Conservation (phyloP, 306 rosid species). For the Spatholobus suberectus region DNA sequence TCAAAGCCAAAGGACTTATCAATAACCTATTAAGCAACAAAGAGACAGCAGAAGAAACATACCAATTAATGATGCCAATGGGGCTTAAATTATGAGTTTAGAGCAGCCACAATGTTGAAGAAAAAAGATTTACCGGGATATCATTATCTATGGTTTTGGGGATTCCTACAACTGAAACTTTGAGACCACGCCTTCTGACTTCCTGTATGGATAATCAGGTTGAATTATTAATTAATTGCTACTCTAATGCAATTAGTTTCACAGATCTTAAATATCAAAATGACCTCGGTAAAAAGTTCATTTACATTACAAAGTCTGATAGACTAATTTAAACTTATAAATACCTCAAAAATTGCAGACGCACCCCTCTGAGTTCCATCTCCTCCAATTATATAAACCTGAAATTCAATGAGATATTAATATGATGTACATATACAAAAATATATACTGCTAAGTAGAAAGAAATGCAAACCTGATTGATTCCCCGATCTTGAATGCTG, state of each 20-base stretch:
- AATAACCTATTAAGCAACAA: constrained; percentile 65
- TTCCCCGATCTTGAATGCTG: constrained; percentile 90
- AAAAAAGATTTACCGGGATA: constrained; percentile 66
- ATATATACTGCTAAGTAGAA: neutral
- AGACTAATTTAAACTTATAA: constrained; percentile 3
- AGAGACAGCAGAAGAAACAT: constrained; percentile 3
- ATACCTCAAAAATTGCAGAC: constrained; percentile 89
- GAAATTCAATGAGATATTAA: constrained; percentile 39
- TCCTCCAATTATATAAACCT: constrained; percentile 99
- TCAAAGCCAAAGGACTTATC: constrained; percentile 96
- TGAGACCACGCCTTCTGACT: constrained; percentile 86
- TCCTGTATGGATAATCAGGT: constrained; percentile 65
- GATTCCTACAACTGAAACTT: constrained; percentile 86
- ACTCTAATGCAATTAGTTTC: constrained; percentile 14
- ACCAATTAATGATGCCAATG: constrained; percentile 20
- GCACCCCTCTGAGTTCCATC: constrained; percentile 99
- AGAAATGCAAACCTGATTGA: constrained; percentile 74
- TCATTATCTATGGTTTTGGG: constrained; percentile 98
- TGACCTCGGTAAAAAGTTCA: neutral
- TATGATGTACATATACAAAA: neutral
- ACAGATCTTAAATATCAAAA: neutral
- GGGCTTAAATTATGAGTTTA: constrained; percentile 11
- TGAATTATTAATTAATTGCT: neutral
- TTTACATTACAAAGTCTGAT: constrained; percentile 8
- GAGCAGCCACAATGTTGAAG: constrained; percentile 15